Evolutionary conservation across 73 alveolate genomes (phyloP), one percentile per base, ranked within the genome.

Genomic region (Paramecium octaurelia): DNA sequence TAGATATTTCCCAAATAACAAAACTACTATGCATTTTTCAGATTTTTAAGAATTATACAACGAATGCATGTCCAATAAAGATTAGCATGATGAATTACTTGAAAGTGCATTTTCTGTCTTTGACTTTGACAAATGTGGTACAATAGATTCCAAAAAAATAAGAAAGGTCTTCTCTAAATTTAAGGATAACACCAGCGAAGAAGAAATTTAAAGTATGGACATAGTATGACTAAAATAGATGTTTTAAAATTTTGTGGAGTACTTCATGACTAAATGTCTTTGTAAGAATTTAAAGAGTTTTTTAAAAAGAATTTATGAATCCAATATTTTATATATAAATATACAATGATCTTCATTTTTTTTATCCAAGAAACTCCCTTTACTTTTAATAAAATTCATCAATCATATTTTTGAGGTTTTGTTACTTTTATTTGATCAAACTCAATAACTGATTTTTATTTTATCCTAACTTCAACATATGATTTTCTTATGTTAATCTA

Each of bases 161-260:
- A 86, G 59, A 86, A 59, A 70, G 24, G 85, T 86, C n/a, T 86
- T 86, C 68, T 70, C 46, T 18, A 64, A 59, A 60, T 86, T 86
- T 20, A 86, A 86, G 20, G 93, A 86, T 40, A 86, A 86, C 38
- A 86, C 93, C 4, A 86, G 60, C 18, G 68, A 86, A 60, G 93
- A 86, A 46, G 93, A 86, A 36, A 86, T 86, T 27, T 86, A 86
- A 59, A 86, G 93, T 86, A 34, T 34, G 2, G 2, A 34, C 36
- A 59, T 3, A 11, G 9, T 12, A 10, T 58, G 36, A 35, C 35
- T 7, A 54, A 18, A 5, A 1, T 34, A 87, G 93, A 86, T 86
- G 93, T 86, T n/a, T 86, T 86, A 29, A 86, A 86, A 75, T 86
- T 86, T 38, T 86, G 93, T 86, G 93, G 93, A 58, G 87, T 86